Base-by-base conservation (phyloP, 2,329 filamentous ascomycete species). In the Diplodia corticola region DNA sequence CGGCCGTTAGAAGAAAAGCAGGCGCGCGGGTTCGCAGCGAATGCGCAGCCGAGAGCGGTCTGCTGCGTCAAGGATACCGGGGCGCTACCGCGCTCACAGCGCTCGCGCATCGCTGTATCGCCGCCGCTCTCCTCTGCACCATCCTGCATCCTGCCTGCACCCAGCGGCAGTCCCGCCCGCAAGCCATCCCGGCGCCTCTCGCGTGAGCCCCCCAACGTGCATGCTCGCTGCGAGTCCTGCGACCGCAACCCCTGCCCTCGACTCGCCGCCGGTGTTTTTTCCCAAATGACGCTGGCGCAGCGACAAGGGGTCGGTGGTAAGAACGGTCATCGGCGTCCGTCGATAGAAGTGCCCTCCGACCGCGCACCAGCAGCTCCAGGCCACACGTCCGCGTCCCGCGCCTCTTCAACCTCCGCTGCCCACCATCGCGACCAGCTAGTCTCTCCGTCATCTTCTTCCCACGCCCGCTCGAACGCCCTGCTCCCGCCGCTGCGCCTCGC, bases 231-330 rank as follows among this genome's bases (percentile, higher is more conserved):
- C 13, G n/a, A n/a, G n/a, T n/a, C n/a, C n/a, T n/a, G 17, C 22
- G 26, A n/a, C 57, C 55, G 44, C 26, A 28, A 61, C 57, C 57
- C 57, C 57, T 61, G 57, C 44, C 44, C 33, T 61, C 44, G 57
- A 59, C 22, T 24, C 33, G 55, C 37, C 24, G 55, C 28, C 22
- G 37, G 48, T 44, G 57, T 44, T 44, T 24, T 35, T 35, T 49
- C 37, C 55, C 44, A n/a, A 30, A 61, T 61, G 57, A 60, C 55
- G 40, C 55, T 60, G 35, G 55, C 55, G 37, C 57, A 44, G 44
- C 57, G 40, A 61, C 40, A 15, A 61, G 57, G 57, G 57, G 57
- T 17, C 26, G 44, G 12, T 10, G 33, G 33, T 35, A 7, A 35
- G 33, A 35, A 46, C 54, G 37, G 40, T 46, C 37, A 30, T 26